Base-by-base conservation (phyloP, 2,329 filamentous ascomycete species). In the Ceratocystis variospora region DNA sequence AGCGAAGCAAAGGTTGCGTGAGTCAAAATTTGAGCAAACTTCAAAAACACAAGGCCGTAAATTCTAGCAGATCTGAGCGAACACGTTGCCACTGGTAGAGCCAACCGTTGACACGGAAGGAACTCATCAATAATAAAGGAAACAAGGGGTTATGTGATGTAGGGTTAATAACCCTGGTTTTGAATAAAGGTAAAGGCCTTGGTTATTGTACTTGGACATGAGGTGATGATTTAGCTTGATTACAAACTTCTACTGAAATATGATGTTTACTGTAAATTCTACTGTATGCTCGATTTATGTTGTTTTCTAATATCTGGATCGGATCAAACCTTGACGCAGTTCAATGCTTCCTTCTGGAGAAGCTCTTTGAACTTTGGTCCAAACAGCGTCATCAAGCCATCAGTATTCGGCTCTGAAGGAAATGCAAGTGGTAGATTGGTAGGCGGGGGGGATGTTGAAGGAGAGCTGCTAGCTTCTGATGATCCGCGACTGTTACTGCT, bases 321-420 rank as follows among this genome's bases (percentile, higher is more conserved):
- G 31, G 19, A 55, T 55, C 31, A 59, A 19, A 8, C 1, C 15
- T 22, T 28, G 3, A 64, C 62, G 41, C 62, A 53, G 10, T 19
- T 15, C n/a, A 68, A 31, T 15, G 67, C 67, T 25, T 68, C 64
- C 5, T 44, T 45, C 17, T 68, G 64, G 7, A 68, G 53, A 25
- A 65, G 25, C 19, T 66, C 63, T 28, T 44, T 50, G 67, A 68
- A 68, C 46, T 64, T 64, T 12, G 15, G 17, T 4, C 63, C 63
- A 44, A 68, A 63, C 15, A 66, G 25, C 17, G 62, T 48, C 19
- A 62, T 44, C 12, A 68, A 33, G 44, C 50, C 31, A 5, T 65
- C 61, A 1, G 67, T 68, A 31, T 68, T 28, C 5, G 67, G 67
- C 22, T 68, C 67, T n/a, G 44, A 50, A 17, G 67, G 67, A 10